Percentiles rank a stretch among this genome's conserved stretches.
These are phyloP conservation scores for Daedaleopsis nitida DNA, from an alignment of 768 basidiomycete genomes.

Conservation along the genomic window DNA sequence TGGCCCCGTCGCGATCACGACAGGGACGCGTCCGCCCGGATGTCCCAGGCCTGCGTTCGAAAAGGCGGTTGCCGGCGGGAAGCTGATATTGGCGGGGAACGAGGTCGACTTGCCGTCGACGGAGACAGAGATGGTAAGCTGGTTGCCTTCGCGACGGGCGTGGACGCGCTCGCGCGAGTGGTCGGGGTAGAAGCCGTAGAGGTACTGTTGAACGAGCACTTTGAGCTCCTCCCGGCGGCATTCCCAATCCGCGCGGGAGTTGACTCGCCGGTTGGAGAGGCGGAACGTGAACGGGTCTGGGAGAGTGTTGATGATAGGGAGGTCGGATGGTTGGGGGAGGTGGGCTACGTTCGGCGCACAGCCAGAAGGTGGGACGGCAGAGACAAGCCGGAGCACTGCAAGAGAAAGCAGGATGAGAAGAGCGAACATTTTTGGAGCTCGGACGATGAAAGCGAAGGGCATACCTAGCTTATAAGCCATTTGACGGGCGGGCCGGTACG, in stretches of 20 bases:
- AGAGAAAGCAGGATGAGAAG: neutral
- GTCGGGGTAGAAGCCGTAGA: slow-evolving; percentile 13
- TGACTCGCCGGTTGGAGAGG: slow-evolving; percentile 9
- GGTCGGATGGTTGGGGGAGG: slow-evolving; percentile 7
- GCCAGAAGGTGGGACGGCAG: neutral
- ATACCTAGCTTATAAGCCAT: neutral
- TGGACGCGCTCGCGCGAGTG: slow-evolving; percentile 2
- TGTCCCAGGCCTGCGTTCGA: neutral
- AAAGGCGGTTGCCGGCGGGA: neutral
- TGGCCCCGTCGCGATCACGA: slow-evolving; percentile 4
- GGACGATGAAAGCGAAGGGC: neutral
- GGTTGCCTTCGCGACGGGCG: slow-evolving; percentile 3
- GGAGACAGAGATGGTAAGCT: slow-evolving; percentile 2
- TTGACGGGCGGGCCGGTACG: neutral
- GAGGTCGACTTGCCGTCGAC: neutral
- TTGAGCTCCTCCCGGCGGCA: slow-evolving; percentile 14
- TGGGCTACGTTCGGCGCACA: neutral
- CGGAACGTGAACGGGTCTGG: slow-evolving; percentile 13
- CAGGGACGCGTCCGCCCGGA: neutral
- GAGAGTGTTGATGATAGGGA: slow-evolving; percentile 8
- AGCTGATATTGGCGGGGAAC: slow-evolving; percentile 3
- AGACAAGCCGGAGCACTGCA: neutral
- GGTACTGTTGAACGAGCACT: slow-evolving; percentile 6
- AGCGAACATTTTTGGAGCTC: neutral
- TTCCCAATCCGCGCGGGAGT: slow-evolving; percentile 9